Evolutionary conservation across 306 rosid species (phyloP).

Genomic region (Ochetophila trinervis): DNA sequence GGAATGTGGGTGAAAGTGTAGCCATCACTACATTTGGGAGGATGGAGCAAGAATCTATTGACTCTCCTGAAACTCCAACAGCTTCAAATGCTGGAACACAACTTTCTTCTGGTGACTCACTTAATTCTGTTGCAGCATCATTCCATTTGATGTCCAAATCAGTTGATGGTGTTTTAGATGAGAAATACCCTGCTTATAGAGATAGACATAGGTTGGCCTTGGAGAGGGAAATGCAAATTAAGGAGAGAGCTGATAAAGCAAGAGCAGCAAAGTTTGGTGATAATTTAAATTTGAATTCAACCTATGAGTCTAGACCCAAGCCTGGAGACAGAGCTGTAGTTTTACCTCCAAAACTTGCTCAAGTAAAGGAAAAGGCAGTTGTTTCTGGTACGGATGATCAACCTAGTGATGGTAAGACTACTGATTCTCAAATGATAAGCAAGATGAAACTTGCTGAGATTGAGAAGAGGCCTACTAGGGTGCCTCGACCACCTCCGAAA

Average conservation of each 20-base stretch:
- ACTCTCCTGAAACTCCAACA: constrained; percentile 62
- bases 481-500: constrained; percentile 89
- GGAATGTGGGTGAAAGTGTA: constrained; percentile 69
- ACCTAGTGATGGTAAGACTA: constrained; percentile 48
- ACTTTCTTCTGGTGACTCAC: constrained; percentile 51
- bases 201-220: constrained; percentile 91
- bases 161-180: constrained; percentile 67
- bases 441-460: constrained; percentile 77
- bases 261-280: constrained; percentile 74
- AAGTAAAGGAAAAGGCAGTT: constrained; percentile 63
- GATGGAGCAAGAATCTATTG: constrained; percentile 49
- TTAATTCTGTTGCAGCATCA: constrained; percentile 67
- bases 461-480: constrained; percentile 86
- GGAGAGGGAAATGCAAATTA: constrained; percentile 76
- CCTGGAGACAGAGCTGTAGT: constrained; percentile 40
- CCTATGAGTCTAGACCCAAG: constrained; percentile 32
- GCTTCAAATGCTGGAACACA: constrained; percentile 48
- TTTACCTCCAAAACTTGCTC: constrained; percentile 74
- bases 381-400: constrained; percentile 53
- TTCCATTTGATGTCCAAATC: constrained; percentile 97
- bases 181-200: constrained; percentile 88
- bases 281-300: constrained; percentile 40
- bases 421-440: constrained; percentile 61
- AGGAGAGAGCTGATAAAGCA: constrained; percentile 84
- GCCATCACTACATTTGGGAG: constrained; percentile 84